Conservation (phyloP, 1,139 yeast genomes). For the Nakaseomyces uthaithaninus region DNA sequence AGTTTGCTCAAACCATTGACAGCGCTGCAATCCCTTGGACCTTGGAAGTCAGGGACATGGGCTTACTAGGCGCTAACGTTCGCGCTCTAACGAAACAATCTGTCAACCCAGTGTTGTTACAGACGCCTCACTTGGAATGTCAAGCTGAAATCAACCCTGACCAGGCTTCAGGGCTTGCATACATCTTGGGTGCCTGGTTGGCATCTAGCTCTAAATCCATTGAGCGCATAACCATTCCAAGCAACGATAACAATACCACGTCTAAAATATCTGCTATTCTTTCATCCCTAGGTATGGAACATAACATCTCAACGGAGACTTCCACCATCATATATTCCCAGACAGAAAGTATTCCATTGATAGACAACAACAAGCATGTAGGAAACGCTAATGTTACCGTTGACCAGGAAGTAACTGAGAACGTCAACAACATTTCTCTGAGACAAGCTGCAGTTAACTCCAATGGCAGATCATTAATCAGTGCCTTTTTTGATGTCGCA, state of each 20-base stretch:
- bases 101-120: constrained; percentile 33
- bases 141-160: constrained; percentile 10
- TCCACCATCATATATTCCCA: neutral
- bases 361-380: constrained; percentile 4
- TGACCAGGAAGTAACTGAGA: constrained; percentile 1
- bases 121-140: constrained; percentile 24
- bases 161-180: constrained; percentile 9
- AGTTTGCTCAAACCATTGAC: constrained; percentile 19
- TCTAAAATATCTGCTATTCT: neutral
- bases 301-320: neutral
- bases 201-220: constrained; percentile 16
- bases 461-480: neutral
- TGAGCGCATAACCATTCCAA: constrained; percentile 8
- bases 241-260: neutral
- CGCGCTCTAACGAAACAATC: constrained; percentile 31
- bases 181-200: constrained; percentile 13
- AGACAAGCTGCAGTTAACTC: neutral
- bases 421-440: neutral
- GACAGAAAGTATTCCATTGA: constrained; percentile 4
- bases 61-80: constrained; percentile 21
- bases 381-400: constrained; percentile 4
- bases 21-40: constrained; percentile 32
- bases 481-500: neutral
- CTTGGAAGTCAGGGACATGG: constrained; percentile 33
- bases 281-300: neutral